These are phyloP conservation scores for Danielozyma ontarioensis DNA, from an alignment of 805 yeast genomes.

Conservation along the genomic window DNA sequence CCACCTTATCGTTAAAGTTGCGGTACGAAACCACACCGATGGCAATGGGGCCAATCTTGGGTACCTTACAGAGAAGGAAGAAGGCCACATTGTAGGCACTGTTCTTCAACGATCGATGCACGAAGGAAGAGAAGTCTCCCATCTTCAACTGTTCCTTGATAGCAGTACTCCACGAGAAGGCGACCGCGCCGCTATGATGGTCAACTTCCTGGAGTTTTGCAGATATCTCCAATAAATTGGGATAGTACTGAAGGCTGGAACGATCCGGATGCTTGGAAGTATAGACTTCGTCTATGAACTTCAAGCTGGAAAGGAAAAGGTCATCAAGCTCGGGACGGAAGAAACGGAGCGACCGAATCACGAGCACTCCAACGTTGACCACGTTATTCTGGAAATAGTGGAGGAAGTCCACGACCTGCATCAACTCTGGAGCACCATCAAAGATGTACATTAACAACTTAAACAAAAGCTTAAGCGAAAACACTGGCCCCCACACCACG, in stretches of 20 bases:
- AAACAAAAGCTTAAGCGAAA: constrained; percentile 12
- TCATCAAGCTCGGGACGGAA: constrained; percentile 36
- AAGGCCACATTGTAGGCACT: constrained; percentile 24
- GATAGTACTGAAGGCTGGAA: constrained; percentile 6
- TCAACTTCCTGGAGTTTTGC: not conserved
- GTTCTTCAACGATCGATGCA: constrained; percentile 11
- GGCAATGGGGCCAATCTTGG: constrained; percentile 38
- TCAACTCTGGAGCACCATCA: constrained; percentile 3
- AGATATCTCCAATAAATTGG: constrained; percentile 10
- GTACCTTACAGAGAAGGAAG: constrained; percentile 31
- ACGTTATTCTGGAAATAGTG: constrained; percentile 30
- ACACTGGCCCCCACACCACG: constrained; percentile 17
- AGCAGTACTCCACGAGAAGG: not conserved
- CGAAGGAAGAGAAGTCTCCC: constrained; percentile 13
- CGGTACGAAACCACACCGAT: constrained; percentile 41
- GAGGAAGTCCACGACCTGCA: constrained; percentile 9
- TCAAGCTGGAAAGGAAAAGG: constrained; percentile 32
- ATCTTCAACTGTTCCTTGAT: constrained; percentile 8
- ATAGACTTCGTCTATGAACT: constrained; percentile 28
- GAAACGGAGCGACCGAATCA: constrained; percentile 30
- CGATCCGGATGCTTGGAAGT: constrained; percentile 32
- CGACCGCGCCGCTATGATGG: not conserved
- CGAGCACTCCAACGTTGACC: constrained; percentile 36
- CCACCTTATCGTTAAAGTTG: constrained; percentile 40
- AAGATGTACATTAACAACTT: constrained; percentile 3